phyloP scores from a whole-genome alignment of 495 filamentous ascomycete genomes.

The Podospora didyma region DNA sequence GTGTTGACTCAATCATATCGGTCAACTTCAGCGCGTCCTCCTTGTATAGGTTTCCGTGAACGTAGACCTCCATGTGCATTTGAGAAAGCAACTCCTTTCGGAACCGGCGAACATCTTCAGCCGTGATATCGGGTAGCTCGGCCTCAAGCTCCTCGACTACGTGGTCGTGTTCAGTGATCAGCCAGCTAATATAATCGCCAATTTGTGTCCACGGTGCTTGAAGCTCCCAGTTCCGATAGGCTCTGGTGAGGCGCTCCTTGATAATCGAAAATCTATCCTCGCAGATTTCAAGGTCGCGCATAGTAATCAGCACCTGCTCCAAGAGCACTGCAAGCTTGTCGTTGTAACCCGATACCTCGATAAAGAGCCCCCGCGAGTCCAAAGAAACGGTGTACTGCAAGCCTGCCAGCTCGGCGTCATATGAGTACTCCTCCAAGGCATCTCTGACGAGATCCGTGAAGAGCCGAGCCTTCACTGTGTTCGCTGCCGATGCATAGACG shows the following conservation, averaged over 20 bases:
- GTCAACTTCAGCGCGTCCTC: constrained; percentile 89
- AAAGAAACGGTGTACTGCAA: constrained; percentile 74
- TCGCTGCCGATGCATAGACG: constrained; percentile 70
- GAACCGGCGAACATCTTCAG: constrained; percentile 71
- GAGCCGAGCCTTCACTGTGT: constrained; percentile 69
- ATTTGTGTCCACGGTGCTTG: constrained; percentile 87
- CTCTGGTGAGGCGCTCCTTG: constrained; percentile 76
- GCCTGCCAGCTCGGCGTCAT: constrained; percentile 92
- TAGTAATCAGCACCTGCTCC: constrained; percentile 83
- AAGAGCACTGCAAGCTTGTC: constrained; percentile 90
- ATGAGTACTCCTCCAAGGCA: constrained; percentile 89
- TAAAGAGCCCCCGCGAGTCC: constrained; percentile 67
- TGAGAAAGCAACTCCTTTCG: constrained; percentile 77
- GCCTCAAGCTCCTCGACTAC: constrained; percentile 76
- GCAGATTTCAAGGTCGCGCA: constrained; percentile 78
- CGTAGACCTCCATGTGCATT: constrained; percentile 80
- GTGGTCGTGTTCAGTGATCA: constrained; percentile 72
- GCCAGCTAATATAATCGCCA: constrained; percentile 76
- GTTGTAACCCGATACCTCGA: constrained; percentile 86
- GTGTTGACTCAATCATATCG: constrained; percentile 69
- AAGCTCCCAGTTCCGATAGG: constrained; percentile 80
- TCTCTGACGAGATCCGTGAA: constrained; percentile 88
- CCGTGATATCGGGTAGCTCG: constrained; percentile 69
- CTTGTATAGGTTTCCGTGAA: constrained; percentile 92
- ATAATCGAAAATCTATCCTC: constrained; percentile 86